Conservation (phyloP, 257 asterid species). For the Solanum paucissectum region DNA sequence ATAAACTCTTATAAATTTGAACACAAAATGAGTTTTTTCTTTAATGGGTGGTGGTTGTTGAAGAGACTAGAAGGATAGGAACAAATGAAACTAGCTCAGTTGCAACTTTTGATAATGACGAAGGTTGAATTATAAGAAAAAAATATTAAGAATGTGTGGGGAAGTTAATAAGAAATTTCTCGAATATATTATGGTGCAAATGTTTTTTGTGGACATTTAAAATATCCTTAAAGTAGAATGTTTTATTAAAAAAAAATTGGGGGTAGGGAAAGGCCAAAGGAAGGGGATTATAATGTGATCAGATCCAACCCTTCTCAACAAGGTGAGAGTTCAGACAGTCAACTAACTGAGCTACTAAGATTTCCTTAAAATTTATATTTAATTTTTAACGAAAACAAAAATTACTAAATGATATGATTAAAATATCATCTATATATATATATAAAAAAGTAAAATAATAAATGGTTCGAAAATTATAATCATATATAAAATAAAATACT, state of each 20-base stretch:
- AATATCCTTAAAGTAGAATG: neutral
- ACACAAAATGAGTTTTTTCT: neutral
- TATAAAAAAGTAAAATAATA: neutral
- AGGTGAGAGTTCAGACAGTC: too few relatives aligned
- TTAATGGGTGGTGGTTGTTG: neutral
- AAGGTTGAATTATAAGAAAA: neutral
- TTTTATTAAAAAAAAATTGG: too few relatives aligned
- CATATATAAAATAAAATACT: neutral
- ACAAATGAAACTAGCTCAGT: conserved; percentile 29
- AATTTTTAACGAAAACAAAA: neutral
- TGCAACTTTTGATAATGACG: conserved; percentile 54
- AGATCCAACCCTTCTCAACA: too few relatives aligned
- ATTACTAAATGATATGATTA: too few relatives aligned
- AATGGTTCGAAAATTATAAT: neutral
- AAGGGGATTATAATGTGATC: too few relatives aligned
- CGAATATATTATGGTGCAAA: neutral
- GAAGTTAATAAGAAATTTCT: neutral
- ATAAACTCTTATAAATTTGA: neutral
- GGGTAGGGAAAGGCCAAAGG: too few relatives aligned
- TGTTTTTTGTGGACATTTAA: neutral
- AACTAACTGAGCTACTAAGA: rapidly evolving
- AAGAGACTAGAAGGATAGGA: neutral
- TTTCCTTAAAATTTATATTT: rapidly evolving
- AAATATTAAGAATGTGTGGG: neutral
- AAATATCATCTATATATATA: too few relatives aligned